Percentiles rank a stretch among this genome's conserved stretches.
Evolutionary conservation across 805 yeast genomes (phyloP).

Genomic region (Wickerhamomyces chaumierensis): DNA sequence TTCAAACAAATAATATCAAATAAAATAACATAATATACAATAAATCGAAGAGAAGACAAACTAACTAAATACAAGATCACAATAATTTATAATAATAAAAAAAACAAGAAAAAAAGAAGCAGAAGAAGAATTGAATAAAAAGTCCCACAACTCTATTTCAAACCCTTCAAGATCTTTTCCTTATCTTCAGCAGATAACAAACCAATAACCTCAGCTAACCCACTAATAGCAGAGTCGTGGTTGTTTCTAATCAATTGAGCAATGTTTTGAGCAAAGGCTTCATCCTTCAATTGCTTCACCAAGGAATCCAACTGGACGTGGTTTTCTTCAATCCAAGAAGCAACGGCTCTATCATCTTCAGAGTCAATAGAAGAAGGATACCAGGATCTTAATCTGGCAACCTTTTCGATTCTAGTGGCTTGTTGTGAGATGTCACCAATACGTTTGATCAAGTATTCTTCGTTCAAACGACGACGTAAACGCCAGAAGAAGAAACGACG

Average conservation of each 20-base stretch:
- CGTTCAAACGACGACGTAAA: constrained; percentile 88
- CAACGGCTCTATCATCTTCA: constrained; percentile 68
- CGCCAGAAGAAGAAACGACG: constrained; percentile 99
- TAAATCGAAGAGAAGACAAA: too few relatives aligned
- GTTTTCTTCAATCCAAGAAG: constrained; percentile 77
- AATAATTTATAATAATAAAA: too few relatives aligned
- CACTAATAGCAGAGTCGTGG: constrained; percentile 40
- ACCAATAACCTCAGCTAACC: constrained; percentile 42
- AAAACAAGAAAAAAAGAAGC: too few relatives aligned
- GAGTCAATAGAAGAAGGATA: constrained; percentile 59
- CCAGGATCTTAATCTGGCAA: constrained; percentile 83
- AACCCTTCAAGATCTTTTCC: constrained; percentile 27
- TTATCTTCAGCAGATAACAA: constrained; percentile 44
- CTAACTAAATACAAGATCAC: too few relatives aligned
- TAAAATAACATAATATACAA: too few relatives aligned
- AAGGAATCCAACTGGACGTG: constrained; percentile 49
- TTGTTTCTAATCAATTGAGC: constrained; percentile 48
- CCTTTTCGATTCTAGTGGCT: constrained; percentile 65
- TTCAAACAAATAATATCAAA: too few relatives aligned
- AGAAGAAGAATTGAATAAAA: too few relatives aligned
- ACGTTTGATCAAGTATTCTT: constrained; percentile 74
- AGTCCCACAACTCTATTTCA: constrained; percentile 17
- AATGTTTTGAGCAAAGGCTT: constrained; percentile 52
- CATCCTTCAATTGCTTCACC: constrained; percentile 54
- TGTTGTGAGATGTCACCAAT: constrained; percentile 51